Evolutionary conservation across 352 stramenopile species (phyloP).

Genomic region (Phytophthora syringae): DNA sequence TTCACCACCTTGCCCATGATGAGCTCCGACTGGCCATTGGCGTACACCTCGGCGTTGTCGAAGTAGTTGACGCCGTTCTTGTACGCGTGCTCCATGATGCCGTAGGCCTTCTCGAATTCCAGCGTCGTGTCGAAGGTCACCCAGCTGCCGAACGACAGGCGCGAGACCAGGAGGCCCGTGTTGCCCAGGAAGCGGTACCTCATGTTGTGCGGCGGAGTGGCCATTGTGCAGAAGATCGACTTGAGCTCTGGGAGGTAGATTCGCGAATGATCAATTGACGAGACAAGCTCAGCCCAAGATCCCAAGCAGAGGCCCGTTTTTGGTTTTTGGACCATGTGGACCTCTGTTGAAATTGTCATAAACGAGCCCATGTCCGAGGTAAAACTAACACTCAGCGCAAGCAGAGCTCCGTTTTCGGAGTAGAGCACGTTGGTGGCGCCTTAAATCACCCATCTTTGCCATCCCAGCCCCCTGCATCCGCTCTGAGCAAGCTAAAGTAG

Average conservation of each 20-base stretch:
- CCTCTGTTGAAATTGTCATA: too few species aligned
- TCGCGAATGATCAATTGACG: slow-evolving; percentile 25
- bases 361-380: too few species aligned
- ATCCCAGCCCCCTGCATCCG: too few species aligned
- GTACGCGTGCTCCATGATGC: slow-evolving; percentile 64
- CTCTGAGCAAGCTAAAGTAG: too few species aligned
- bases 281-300: not conserved
- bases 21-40: slow-evolving; percentile 52
- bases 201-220: slow-evolving; percentile 44
- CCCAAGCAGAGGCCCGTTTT: too few species aligned
- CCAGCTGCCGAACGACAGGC: slow-evolving; percentile 58
- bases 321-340: too few species aligned
- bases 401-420: too few species aligned
- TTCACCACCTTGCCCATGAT: slow-evolving; percentile 70
- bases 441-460: too few species aligned
- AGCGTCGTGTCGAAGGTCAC: slow-evolving; percentile 58
- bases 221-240: not conserved
- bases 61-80: slow-evolving; percentile 76
- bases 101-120: slow-evolving; percentile 62
- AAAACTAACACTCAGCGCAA: too few species aligned
- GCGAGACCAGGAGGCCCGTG: slow-evolving; percentile 53
- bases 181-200: slow-evolving; percentile 68
- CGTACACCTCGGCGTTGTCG: slow-evolving; percentile 70
- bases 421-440: too few species aligned
- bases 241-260: slow-evolving; percentile 34